Base-by-base conservation (phyloP, 1,284 basidiomycete species). In the Coriolopsis trogii region DNA sequence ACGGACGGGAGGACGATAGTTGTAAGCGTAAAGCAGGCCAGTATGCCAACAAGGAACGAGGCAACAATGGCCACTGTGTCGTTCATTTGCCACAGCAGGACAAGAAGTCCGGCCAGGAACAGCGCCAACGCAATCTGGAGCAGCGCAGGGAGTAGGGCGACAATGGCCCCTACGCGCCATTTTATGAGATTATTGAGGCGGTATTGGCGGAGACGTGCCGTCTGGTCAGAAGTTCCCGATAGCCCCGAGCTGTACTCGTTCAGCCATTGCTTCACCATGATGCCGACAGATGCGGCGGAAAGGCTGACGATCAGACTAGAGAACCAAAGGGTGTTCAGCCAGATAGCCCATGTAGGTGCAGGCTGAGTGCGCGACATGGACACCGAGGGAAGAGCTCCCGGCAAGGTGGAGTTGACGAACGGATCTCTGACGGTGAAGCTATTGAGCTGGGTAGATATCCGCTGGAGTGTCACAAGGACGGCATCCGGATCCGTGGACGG, bases 281-380 rank as follows among this genome's bases (percentile, higher is more conserved):
- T 47, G 21, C 39, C 44, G 20, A 47, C 16, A 10, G 38, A 15
- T 2, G 44, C 45, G 4, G 46, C 39, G 16, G 41, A 82, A 51
- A 86, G 84, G 51, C 81, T 84, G 66, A 86, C 85, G 2, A 87
- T 83, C 52, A 87, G 67, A 9, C 82, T 84, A 5, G 76, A 71
- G 55, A 86, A 85, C 84, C 85, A 86, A 56, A 86, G 80, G 28
- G 69, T 72, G 60, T 86, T 86, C 43, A 86, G 28, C 28, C 49
- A 45, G 20, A 54, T 39, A 7, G 51, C 52, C 12, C 46, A 52
- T 3, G 37, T 42, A 37, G 30, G 10, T 1, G 28, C 21, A 1
- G 41, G 20, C 2, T 6, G 20, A 6, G 38, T 3, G 41, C 29
- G 29, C 2, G 9, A 13, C 29, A 18, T 10, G 12, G 7, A 10